Percentiles rank a stretch among this genome's conserved stretches.
Evolutionary conservation across 176 grass and related monocot species (phyloP).

Genomic region (Sorghum bicolor): Sorghum_bicolor_NCBIv3 NC_012874.2:4494001-4494500

Average conservation of each 20-base stretch:
- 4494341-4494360: slow-evolving; percentile 65
- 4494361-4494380: slow-evolving; percentile 28
- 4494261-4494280: not conserved
- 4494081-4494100: not conserved
- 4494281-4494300: slow-evolving; percentile 1
- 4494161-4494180: not conserved
- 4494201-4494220: not conserved
- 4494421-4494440: slow-evolving; percentile 38
- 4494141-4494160: not conserved
- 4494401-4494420: slow-evolving; percentile 59
- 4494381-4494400: slow-evolving; percentile 66
- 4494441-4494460: slow-evolving; percentile 4
- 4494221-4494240: not conserved
- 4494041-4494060: not conserved
- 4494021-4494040: not conserved
- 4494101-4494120: not conserved
- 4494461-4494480: not conserved
- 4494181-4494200: not conserved
- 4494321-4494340: slow-evolving; percentile 70
- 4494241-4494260: not conserved
- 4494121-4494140: not conserved
- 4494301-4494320: not conserved
- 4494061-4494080: not conserved
- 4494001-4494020: not conserved
- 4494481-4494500: slow-evolving; percentile 71